Evolutionary conservation across 768 basidiomycete genomes (phyloP).

Genomic region (Pleurotus citrinopileatus): DNA sequence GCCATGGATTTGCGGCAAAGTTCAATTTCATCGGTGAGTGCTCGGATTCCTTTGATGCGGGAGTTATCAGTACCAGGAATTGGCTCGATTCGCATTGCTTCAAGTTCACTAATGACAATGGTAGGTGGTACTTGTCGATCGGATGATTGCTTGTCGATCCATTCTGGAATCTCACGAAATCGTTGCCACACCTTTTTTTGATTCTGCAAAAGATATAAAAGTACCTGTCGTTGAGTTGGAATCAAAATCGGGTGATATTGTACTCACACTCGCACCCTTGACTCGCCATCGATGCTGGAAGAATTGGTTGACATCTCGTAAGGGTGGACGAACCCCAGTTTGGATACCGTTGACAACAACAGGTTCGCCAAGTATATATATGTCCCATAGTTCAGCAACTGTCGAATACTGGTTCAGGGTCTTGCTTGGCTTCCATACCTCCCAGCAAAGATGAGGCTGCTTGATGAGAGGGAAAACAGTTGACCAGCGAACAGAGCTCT

Average conservation of each 20-base stretch:
- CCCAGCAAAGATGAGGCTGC: slow-evolving; percentile 22
- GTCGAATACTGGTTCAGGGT: slow-evolving; percentile 17
- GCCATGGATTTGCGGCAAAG: neutral
- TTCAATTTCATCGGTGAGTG: neutral
- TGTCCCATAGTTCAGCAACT: slow-evolving; percentile 17
- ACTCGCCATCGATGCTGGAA: slow-evolving; percentile 17
- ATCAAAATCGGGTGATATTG: neutral
- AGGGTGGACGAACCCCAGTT: slow-evolving; percentile 23
- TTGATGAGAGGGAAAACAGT: slow-evolving; percentile 21
- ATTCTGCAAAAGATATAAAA: neutral
- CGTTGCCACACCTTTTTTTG: slow-evolving; percentile 9
- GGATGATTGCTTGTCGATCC: slow-evolving; percentile 4
- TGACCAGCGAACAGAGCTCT: slow-evolving; percentile 19
- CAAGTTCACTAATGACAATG: neutral
- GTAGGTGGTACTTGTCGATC: neutral
- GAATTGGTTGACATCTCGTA: slow-evolving; percentile 19
- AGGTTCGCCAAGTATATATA: slow-evolving; percentile 18
- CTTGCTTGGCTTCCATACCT: slow-evolving; percentile 21
- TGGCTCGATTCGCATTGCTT: neutral
- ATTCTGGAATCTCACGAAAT: slow-evolving; percentile 14
- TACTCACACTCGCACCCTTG: slow-evolving; percentile 41
- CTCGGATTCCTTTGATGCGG: neutral
- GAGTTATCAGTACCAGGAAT: neutral
- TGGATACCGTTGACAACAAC: slow-evolving; percentile 16
- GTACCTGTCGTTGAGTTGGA: too few relatives aligned